A percentile compares a stretch with the other conserved stretches of the same genome.
These are phyloP conservation scores for Xylaria sp. DNA, from an alignment of 2,329 filamentous ascomycete species.

Conservation along the genomic window DNA sequence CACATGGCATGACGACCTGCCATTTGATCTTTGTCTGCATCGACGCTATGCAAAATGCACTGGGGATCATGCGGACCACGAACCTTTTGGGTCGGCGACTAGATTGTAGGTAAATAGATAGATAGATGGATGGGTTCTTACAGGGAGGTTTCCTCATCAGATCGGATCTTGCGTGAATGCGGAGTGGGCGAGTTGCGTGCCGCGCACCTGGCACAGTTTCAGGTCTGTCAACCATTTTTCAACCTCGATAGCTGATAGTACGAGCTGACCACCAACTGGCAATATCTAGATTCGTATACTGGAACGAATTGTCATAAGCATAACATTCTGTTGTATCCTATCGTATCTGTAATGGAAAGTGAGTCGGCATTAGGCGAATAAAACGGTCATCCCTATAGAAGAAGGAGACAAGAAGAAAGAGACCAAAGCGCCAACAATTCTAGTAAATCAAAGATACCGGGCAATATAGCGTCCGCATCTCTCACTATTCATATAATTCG, in stretches of 20 bases:
- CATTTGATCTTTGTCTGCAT: constrained; percentile 9
- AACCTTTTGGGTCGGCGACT: background rate
- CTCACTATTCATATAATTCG: no score
- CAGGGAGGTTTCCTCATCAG: background rate
- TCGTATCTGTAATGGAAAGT: no score
- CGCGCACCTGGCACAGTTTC: constrained; percentile 36
- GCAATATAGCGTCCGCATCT: no score
- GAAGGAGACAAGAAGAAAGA: no score
- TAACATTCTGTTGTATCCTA: background rate
- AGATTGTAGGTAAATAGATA: no score
- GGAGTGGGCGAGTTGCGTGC: constrained; percentile 16
- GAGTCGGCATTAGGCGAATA: no score
- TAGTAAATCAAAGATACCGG: no score
- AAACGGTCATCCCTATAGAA: no score
- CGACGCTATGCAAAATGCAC: constrained; percentile 14
- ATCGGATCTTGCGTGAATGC: background rate
- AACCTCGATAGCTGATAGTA: background rate
- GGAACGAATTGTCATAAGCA: background rate
- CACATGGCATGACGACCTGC: constrained; percentile 19
- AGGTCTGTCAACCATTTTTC: constrained; percentile 1
- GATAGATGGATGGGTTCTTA: background rate
- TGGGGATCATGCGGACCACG: constrained; percentile 15
- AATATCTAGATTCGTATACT: background rate
- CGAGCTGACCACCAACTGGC: background rate
- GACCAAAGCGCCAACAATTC: no score